Evolutionary conservation across 2,329 filamentous ascomycete genomes (phyloP), one percentile per base, ranked within the genome.

Genomic region (Cordyceps sp.): DNA sequence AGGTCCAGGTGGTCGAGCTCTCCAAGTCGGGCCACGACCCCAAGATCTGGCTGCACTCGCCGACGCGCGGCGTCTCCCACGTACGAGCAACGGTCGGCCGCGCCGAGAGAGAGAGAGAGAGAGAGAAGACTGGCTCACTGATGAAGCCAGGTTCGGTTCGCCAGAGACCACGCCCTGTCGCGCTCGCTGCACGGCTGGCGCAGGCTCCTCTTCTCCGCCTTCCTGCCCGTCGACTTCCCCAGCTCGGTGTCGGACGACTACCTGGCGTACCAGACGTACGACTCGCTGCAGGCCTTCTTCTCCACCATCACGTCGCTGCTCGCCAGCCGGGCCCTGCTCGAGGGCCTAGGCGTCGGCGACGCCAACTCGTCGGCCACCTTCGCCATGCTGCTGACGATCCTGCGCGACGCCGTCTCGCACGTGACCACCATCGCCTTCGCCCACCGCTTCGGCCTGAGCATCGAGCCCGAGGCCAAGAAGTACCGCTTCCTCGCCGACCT

Each of bases 381-480:
- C 10, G 85, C 84, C 1, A 65, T 93, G 26, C 69, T 93, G 10
- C 69, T 93, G 31, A 83, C 81, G 20, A 78, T 93, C 38, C 59
- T 90, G 9, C 83, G 90, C 41, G 81, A 90, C 41, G 79, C 76
- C 31, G 78, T 80, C 37, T 84, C 82, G 8, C 73, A 84, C 6
- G 58, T 93, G 18, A 81, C 82, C 2, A 93, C 85, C 0, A 93
- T 93, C 37, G 54, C 82, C 9, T 93, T 93, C 50, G 86, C 85
- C 2, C 77, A 92, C 50, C 68, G 73, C 27, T 74, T 88, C 36
- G 84, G 85, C 24, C 79, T 79, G 29, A 70, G 80, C 21, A 78
- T 93, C 30, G 84, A 92, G 52, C 82, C 84, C 2, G 85, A 94
- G 50, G 88, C 82, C 59, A 94, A 94, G 53, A 78, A 72, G 52